Conservation (phyloP, 1,284 basidiomycete species). For the Leucoagaricus sp. region DNA sequence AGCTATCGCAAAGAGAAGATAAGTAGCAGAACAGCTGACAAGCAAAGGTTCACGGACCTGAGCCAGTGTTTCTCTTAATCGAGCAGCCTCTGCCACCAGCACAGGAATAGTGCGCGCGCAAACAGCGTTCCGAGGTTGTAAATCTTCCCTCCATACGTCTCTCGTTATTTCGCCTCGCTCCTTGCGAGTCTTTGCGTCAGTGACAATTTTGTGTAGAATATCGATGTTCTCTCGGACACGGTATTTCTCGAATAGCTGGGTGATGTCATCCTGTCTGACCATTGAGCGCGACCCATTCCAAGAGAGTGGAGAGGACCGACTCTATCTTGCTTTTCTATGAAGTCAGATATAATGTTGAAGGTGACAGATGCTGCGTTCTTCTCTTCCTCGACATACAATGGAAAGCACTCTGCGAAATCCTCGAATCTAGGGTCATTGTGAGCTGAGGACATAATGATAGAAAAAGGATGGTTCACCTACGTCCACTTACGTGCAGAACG, state of each 20-base stretch:
- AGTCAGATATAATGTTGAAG: conserved; percentile 65
- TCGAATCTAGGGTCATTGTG: conserved; percentile 52
- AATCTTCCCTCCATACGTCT: conserved; percentile 64
- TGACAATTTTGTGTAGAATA: conserved; percentile 64
- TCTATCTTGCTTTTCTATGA: conserved; percentile 66
- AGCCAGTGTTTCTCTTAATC: conserved; percentile 49
- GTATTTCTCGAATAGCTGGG: conserved; percentile 64
- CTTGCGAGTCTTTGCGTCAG: conserved; percentile 67
- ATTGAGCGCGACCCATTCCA: conserved; percentile 3
- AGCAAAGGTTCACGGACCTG: conserved; percentile 39
- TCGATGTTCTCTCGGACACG: conserved; percentile 69
- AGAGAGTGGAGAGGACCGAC: conserved; percentile 32
- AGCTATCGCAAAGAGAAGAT: conserved; percentile 37
- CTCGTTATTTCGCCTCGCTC: conserved; percentile 44
- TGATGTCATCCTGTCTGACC: conserved; percentile 43
- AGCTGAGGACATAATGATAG: not conserved
- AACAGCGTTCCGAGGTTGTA: conserved; percentile 61
- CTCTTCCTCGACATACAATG: conserved; percentile 72
- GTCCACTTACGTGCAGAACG: conserved; percentile 81
- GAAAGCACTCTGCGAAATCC: conserved; percentile 77
- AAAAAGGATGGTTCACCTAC: conserved; percentile 44
- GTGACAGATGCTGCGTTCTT: conserved; percentile 66
- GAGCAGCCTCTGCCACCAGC: conserved; percentile 54
- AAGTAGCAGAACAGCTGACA: not conserved
- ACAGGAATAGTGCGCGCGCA: conserved; percentile 62